Percentiles rank a stretch among this genome's conserved stretches.
Evolutionary conservation across 345 rosid species (phyloP).

Genomic region (Salix purpurea): DNA sequence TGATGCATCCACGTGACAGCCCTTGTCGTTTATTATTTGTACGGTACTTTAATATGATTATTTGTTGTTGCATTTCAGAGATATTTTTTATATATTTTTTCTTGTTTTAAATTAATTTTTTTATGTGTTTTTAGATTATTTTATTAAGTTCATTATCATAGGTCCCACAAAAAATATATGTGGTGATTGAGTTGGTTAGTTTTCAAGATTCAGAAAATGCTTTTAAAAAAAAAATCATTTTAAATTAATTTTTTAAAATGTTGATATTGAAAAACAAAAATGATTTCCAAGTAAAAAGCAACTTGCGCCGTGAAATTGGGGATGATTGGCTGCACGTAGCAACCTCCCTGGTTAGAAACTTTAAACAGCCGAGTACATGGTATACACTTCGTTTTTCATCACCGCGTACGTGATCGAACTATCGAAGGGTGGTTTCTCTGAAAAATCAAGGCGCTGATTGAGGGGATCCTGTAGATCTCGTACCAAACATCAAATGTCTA

Average conservation of each 20-base stretch:
- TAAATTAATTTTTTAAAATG: too few relatives aligned
- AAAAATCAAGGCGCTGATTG: slow-evolving; percentile 1
- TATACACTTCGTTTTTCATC: background rate
- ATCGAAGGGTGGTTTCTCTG: background rate
- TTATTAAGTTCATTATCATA: background rate
- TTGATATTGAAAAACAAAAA: too few relatives aligned
- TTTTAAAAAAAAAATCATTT: too few relatives aligned
- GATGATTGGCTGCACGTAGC: slow-evolving; percentile 3
- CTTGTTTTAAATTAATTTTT: too few relatives aligned
- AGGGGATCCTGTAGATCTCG: background rate
- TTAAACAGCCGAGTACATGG: background rate
- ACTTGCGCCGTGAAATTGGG: background rate
- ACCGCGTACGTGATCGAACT: slow-evolving; percentile 12
- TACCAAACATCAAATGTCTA: too few relatives aligned
- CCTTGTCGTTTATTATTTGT: background rate
- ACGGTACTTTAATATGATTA: background rate
- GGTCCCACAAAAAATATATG: background rate
- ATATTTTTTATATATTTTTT: too few relatives aligned
- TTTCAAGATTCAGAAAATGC: too few relatives aligned
- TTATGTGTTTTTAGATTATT: too few relatives aligned
- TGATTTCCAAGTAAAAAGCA: background rate
- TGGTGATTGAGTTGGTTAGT: too few relatives aligned
- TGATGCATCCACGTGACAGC: background rate
- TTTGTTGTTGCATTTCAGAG: too few relatives aligned
- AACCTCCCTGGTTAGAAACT: background rate